Evolutionary conservation across 2,329 filamentous ascomycete genomes (phyloP), one percentile per base, ranked within the genome.

Genomic region (Trichoderma sp.): DNA sequence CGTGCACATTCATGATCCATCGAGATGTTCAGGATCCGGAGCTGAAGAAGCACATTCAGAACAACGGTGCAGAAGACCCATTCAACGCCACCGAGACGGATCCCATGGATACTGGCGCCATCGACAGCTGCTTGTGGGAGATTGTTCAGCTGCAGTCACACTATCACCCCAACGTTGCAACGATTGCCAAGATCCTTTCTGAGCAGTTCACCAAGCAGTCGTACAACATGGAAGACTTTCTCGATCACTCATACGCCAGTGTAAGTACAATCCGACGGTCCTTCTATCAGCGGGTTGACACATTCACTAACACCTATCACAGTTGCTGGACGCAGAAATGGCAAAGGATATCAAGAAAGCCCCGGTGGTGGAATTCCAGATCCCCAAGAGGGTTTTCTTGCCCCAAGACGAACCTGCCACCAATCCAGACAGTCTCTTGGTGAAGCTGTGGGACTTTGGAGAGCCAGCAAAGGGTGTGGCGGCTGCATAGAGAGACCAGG

Each of bases 171-270:
- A 99, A 98, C 76, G 94, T 99, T 28, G 95, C 95, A 0, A 96
- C 95, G 3, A 90, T 99, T 76, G 92, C 94, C 58, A 96, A 94
- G 82, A 97, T 99, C 74, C 90, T 99, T 71, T 93, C 93, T 3
- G 94, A 98, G 82, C 96, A 98, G 80, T 99, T 98, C 81, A 99
- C 96, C 3, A 99, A 99, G 83, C 91, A 94, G 76, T 88, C 92
- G 3, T 99, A 98, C 82, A 96, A 94, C 76, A 83, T 98, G n/a
- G 96, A 99, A 79, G 96, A 99, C 79, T 99, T 99, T 82, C 83
- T 98, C 62, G 96, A 99, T 79, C 94, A 98, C 80, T 95, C 93
- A 0, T 99, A 98, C 82, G 89, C 86, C 77, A 93, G 90, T 79
- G 91, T 92, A 87, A 86, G 88, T 87, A 39, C 24, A 21, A 4